phyloP scores from a whole-genome alignment of 495 filamentous ascomycete genomes.

The Tricharina praecox region DNA sequence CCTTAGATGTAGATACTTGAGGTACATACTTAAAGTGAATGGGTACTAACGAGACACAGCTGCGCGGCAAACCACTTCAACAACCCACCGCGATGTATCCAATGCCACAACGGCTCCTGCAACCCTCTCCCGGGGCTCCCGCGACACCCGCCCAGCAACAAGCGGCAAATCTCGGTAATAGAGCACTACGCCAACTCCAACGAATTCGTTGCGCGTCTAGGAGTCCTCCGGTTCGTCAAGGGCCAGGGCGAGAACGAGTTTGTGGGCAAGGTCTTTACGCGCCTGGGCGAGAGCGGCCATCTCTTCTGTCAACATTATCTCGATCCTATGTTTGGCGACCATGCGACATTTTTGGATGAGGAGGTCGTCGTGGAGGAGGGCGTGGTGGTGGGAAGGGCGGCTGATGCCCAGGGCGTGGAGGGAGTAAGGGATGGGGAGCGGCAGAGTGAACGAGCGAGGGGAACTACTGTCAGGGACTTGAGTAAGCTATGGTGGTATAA shows the following conservation, averaged over 20 bases:
- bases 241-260: conserved; percentile 36
- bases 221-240: conserved; percentile 32
- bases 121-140: background rate
- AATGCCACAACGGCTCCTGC: conserved; percentile 10
- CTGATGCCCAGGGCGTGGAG: conserved; percentile 9
- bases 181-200: conserved; percentile 70
- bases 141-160: conserved; percentile 22
- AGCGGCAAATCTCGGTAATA: conserved; percentile 45
- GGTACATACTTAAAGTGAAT: too few relatives aligned
- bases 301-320: conserved; percentile 62
- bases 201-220: conserved; percentile 63
- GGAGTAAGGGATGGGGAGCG: conserved; percentile 30
- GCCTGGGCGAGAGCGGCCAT: conserved; percentile 46
- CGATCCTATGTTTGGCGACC: conserved; percentile 55
- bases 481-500: conserved; percentile 60
- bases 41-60: too few relatives aligned
- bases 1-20: too few relatives aligned
- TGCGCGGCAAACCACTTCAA: conserved; percentile 79
- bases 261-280: conserved; percentile 59
- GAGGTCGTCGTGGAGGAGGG: conserved; percentile 27
- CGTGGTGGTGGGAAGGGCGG: conserved; percentile 25
- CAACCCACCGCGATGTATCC: conserved; percentile 43
- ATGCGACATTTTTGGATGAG: conserved; percentile 42
- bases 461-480: conserved; percentile 45
- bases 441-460: conserved; percentile 21